Conservation (phyloP, 1,284 basidiomycete genomes). For the Tetrapyrgos nigripes region DNA sequence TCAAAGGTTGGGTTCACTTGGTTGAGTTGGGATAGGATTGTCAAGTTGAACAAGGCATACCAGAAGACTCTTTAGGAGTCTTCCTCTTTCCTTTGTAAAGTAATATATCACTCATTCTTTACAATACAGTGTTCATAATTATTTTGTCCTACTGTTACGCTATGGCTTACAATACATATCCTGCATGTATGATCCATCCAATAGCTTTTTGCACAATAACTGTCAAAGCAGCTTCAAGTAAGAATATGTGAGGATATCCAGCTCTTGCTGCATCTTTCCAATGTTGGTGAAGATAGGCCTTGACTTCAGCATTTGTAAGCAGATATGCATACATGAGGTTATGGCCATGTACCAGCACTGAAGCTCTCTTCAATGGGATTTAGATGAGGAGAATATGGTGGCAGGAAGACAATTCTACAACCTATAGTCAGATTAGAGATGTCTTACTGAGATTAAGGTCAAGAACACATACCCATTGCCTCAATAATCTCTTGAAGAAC, state of each 20-base stretch:
- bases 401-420: slow-evolving; percentile 28
- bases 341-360: slow-evolving; percentile 15
- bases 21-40: too few relatives aligned
- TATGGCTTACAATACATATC: slow-evolving; percentile 19
- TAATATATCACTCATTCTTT: too few relatives aligned
- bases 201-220: slow-evolving; percentile 29
- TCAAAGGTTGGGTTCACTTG: too few relatives aligned
- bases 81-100: too few relatives aligned
- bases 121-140: too few relatives aligned
- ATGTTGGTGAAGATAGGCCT: slow-evolving; percentile 24
- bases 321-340: not conserved
- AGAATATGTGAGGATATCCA: slow-evolving; percentile 19
- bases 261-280: slow-evolving; percentile 14
- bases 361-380: slow-evolving; percentile 40
- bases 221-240: slow-evolving; percentile 23
- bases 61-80: too few relatives aligned
- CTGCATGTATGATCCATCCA: slow-evolving; percentile 31
- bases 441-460: slow-evolving; percentile 7
- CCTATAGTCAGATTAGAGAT: slow-evolving; percentile 23
- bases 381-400: slow-evolving; percentile 39
- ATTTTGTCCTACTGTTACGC: too few relatives aligned
- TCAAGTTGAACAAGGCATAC: too few relatives aligned
- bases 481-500: slow-evolving; percentile 4
- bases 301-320: slow-evolving; percentile 19
- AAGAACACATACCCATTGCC: not conserved